phyloP scores from a whole-genome alignment of 768 basidiomycete species.

The Boletus coccyginus region DNA sequence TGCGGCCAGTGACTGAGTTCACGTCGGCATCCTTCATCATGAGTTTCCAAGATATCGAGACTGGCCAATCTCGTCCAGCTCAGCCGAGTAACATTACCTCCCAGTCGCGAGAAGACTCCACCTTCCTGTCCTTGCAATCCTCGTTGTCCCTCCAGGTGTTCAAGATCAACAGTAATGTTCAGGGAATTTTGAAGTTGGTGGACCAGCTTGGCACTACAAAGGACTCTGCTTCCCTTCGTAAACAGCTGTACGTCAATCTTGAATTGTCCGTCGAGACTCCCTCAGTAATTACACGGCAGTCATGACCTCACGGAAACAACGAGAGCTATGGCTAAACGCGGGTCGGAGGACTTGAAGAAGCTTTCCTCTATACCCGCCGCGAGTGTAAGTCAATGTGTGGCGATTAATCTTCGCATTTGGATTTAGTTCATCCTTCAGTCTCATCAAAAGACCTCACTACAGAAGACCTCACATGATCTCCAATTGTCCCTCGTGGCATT shows the following conservation, averaged over 20 bases:
- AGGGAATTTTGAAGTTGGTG: constrained; percentile 93
- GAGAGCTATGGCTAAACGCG: constrained; percentile 90
- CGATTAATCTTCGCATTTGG: background rate
- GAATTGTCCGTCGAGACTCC: background rate
- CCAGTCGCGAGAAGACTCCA: constrained; percentile 59
- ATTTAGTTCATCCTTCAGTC: constrained; percentile 44
- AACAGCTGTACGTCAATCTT: constrained; percentile 66
- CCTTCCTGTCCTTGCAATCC: constrained; percentile 73
- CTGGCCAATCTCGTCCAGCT: constrained; percentile 36
- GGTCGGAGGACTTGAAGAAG: constrained; percentile 90
- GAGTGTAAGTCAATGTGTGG: constrained; percentile 43
- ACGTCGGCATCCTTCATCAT: constrained; percentile 23
- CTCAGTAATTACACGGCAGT: constrained; percentile 39
- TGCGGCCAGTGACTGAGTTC: background rate
- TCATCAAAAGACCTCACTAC: constrained; percentile 76
- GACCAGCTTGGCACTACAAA: constrained; percentile 86
- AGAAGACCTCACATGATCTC: constrained; percentile 93
- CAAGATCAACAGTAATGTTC: constrained; percentile 98
- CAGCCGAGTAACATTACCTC: constrained; percentile 27
- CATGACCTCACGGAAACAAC: constrained; percentile 95
- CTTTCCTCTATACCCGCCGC: constrained; percentile 65
- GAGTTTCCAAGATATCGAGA: constrained; percentile 53
- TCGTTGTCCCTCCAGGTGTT: constrained; percentile 91
- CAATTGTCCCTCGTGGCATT: constrained; percentile 88
- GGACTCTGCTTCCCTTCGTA: constrained; percentile 78